Base-by-base conservation (phyloP, 2,329 filamentous ascomycete genomes). In the Gnomoniopsis smithogilvyi region DNA sequence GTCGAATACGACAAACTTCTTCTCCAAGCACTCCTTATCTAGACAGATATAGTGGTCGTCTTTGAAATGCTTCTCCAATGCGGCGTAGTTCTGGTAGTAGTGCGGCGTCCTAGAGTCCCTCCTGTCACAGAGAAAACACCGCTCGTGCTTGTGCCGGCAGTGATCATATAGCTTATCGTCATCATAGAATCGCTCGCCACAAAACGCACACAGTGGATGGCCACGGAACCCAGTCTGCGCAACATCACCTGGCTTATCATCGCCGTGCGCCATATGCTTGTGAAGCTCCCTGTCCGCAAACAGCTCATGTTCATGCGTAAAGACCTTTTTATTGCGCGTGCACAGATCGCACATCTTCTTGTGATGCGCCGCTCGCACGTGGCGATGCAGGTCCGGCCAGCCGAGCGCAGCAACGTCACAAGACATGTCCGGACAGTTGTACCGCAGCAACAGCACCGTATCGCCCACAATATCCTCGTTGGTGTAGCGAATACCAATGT, bases 151-250 rank as follows among this genome's bases (percentile, higher is more conserved):
- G 72, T 94, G 90, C 62, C 94, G 86, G 71, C 95, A 98, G 74
- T 99, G 95, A 56, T 90, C 83, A 71, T 93, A 99, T 1, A 99
- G 80, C 75, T 97, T 96, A 70, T 99, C 95, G 66, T 93, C 92
- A 49, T 96, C 93, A 72, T 98, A 99, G 74, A 98, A 99, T 38
- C 94, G 84, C 70, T 92, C 85, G 56, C 88, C 86, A 72, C 95
- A 99, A 75, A 99, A 99, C 4, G 87, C 90, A 73, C 95, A 99
- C 55, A 97, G 85, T 0, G 95, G 95, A 70, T 99, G 95, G 10
- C 95, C 95, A 71, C 90, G 95, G 77, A 99, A 99, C 1, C 95
- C 95, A 30, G 91, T 97, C 77, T 98, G 95, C 67, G 97, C 91
- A 41, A 90, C 80, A 0, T 93, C 89, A 36, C 95, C 94, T 3